Percentiles rank a stretch among this genome's conserved stretches.
phyloP scores from a whole-genome alignment of 2,329 filamentous ascomycete species.

The Diaporthe aspalathi region DNA sequence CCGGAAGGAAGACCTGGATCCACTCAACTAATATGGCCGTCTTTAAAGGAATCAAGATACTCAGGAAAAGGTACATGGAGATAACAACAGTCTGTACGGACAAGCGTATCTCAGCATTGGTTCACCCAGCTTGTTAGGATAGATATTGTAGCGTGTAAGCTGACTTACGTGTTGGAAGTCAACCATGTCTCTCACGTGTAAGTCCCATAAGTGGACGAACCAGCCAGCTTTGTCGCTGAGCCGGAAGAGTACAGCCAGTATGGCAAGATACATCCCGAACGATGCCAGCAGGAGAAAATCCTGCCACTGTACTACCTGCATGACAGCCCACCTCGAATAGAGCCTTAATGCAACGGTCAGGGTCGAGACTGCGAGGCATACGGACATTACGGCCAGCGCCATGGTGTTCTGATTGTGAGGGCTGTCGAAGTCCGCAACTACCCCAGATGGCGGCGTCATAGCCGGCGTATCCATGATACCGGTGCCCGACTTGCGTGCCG shows the following conservation, averaged over 20 bases:
- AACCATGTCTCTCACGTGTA: neutral
- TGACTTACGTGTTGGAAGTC: neutral
- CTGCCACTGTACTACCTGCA: neutral
- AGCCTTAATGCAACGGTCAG: neutral
- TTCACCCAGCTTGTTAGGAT: neutral
- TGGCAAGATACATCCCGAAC: neutral
- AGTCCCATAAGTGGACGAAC: neutral
- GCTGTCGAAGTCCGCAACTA: neutral
- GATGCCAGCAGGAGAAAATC: constrained; percentile 7
- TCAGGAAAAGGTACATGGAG: neutral
- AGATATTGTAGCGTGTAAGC: neutral
- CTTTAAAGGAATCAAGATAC: neutral
- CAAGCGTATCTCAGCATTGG: neutral
- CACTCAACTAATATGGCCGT: constrained; percentile 4
- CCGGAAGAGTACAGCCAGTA: neutral
- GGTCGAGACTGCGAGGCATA: neutral
- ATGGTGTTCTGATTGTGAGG: neutral
- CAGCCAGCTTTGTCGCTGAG: neutral
- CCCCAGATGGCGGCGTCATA: constrained; percentile 1
- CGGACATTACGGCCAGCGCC: neutral
- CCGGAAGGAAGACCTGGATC: neutral
- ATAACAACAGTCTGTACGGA: neutral
- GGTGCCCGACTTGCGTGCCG: neutral
- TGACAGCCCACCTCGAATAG: neutral
- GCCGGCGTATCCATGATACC: neutral